A percentile compares a stretch with the other conserved stretches of the same genome.
Evolutionary conservation across 805 yeast genomes (phyloP).

Genomic region (Zygotorulaspora florentina): DNA sequence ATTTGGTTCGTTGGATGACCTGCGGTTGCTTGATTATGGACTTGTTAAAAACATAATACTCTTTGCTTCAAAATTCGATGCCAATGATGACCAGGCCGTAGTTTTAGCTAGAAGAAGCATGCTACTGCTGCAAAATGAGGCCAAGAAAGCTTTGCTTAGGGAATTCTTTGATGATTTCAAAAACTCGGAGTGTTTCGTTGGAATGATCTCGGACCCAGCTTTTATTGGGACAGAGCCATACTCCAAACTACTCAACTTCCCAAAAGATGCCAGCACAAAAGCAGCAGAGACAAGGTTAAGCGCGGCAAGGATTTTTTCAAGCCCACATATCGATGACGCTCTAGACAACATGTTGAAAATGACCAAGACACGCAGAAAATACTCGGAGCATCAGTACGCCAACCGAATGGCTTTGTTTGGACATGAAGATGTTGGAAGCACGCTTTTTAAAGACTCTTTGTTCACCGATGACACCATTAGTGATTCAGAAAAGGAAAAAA

Average conservation of each 20-base stretch:
- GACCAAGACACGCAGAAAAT: slow-evolving; percentile 16
- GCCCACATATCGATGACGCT: slow-evolving; percentile 34
- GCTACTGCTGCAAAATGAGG: slow-evolving; percentile 53
- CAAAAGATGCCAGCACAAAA: slow-evolving; percentile 4
- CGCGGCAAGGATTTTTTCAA: slow-evolving; percentile 17
- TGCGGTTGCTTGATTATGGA: slow-evolving; percentile 19
- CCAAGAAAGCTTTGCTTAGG: slow-evolving; percentile 47
- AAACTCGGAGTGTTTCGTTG: slow-evolving; percentile 50
- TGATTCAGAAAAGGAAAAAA: neutral
- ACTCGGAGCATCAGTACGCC: neutral
- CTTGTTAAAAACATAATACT: slow-evolving; percentile 17
- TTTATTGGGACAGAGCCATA: slow-evolving; percentile 32
- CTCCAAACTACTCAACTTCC: slow-evolving; percentile 24
- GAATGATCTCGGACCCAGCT: slow-evolving; percentile 45
- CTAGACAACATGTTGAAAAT: slow-evolving; percentile 31
- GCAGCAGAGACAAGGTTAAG: neutral
- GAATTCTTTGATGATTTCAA: slow-evolving; percentile 57
- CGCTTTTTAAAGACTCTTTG: slow-evolving; percentile 14
- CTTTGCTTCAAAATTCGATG: slow-evolving; percentile 15
- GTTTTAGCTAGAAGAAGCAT: slow-evolving; percentile 54
- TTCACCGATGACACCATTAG: slow-evolving; percentile 12
- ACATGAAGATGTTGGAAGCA: slow-evolving; percentile 6
- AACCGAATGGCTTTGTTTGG: slow-evolving; percentile 13
- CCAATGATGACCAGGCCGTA: slow-evolving; percentile 17
- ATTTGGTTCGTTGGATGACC: slow-evolving; percentile 20